Evolutionary conservation across 306 rosid genomes (phyloP), one percentile per base, ranked within the genome.

Genomic region (Acacia melanoxylon): DNA sequence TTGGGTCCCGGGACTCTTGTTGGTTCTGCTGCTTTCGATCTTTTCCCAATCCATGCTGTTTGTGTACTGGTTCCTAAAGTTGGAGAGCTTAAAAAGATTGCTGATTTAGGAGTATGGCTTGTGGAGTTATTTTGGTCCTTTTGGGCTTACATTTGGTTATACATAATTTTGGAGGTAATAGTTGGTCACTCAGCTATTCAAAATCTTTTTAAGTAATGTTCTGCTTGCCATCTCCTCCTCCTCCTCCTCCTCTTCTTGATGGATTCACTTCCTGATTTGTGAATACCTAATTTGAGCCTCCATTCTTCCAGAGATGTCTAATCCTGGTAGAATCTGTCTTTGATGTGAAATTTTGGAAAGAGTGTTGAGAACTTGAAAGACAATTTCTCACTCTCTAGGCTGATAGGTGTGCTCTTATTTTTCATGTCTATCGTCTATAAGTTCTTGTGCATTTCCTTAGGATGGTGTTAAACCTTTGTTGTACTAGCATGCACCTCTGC

Each of bases 1-100:
- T 89, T 93, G 92, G 99, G 99, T 71, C 99, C 99, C 48, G 99
- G 96, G 78, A 95, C 99, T 15, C 98, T 95, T 72, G 94, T 95
- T 67, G 99, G 99, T 76, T 95, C 99, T 80, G 99, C 99, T 75
- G 98, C 99, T 67, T 95, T 95, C 80, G 98, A 95, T 79, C 95
- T 95, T 81, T 95, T 95, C 81, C 99, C 98, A 80, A 95, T 95
- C 83, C 99, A 95, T 66, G 99, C 99, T 63, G 92, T 91, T 78
- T 95, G 99, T 73, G 94, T 95, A 45, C 87, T 95, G 63, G 90
- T 90, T 89, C 98, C 98, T 24, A 92, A 86, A 89, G 94, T 91
- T 78, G 98, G 98, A 80, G 92, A 92, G 86, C 85, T 89, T 85
- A 93, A 92, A 85, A 95, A 95, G 90, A 95, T 95, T 84, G 85